These are phyloP conservation scores for Selenicereus undatus DNA, from an alignment of 148 eudicot genomes.

Conservation along the genomic window DNA sequence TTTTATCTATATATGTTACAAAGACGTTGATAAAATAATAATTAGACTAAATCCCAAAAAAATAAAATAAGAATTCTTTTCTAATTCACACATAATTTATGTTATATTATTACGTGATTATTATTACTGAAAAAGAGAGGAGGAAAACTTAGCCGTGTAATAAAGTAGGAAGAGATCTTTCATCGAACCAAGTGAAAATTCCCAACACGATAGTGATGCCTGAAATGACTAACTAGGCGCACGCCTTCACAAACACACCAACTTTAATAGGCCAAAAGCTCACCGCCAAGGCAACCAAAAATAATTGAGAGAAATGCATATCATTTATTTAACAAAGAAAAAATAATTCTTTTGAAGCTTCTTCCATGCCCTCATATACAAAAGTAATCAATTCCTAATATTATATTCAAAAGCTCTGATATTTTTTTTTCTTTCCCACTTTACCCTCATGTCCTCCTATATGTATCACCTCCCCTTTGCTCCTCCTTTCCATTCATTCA, in stretches of 20 bases:
- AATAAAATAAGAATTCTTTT: not conserved
- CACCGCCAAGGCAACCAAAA: not conserved
- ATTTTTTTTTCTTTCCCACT: not conserved
- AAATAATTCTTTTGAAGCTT: not conserved
- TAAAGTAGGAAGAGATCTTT: no score
- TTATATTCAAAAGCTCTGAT: not conserved
- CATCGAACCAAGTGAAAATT: not conserved
- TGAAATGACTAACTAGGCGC: not conserved
- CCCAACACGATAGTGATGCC: not conserved
- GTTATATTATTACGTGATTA: no score
- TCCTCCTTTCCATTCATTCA: conserved; percentile 14
- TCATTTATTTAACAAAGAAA: not conserved
- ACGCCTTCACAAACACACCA: not conserved
- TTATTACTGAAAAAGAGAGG: not conserved
- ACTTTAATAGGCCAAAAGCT: not conserved
- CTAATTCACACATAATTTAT: no score
- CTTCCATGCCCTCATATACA: not conserved
- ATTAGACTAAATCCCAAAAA: not conserved
- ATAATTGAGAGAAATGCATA: not conserved
- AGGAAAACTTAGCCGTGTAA: not conserved
- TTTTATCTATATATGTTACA: no score
- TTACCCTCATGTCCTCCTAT: conserved; percentile 9
- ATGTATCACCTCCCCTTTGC: conserved; percentile 10
- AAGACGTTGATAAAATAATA: not conserved
- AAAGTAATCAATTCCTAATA: not conserved